Conservation (phyloP, 306 rosid genomes). For the Vigna trinervia region DNA sequence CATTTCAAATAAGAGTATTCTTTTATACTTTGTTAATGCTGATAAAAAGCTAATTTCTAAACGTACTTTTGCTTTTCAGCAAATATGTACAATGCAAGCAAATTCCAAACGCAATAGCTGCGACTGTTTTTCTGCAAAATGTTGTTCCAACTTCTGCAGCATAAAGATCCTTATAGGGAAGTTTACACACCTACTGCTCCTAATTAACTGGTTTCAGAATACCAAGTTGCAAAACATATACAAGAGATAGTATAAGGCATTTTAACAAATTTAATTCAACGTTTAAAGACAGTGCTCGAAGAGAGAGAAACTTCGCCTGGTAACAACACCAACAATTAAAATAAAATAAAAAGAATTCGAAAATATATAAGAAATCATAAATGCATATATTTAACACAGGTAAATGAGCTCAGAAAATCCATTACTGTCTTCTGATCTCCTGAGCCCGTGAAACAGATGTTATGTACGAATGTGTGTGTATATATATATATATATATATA, state of each 20-base stretch:
- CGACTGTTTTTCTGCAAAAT: neutral
- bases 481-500: no score
- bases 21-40: neutral
- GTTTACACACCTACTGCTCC: conserved; percentile 5
- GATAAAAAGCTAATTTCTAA: neutral
- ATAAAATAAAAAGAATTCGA: neutral
- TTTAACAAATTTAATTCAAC: neutral
- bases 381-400: neutral
- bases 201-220: neutral
- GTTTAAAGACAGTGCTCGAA: neutral
- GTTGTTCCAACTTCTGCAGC: neutral
- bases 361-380: neutral
- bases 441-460: neutral
- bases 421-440: neutral
- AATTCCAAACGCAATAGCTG: neutral
- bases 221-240: neutral
- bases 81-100: neutral
- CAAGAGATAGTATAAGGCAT: neutral
- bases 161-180: neutral
- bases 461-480: no score
- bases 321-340: neutral
- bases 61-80: neutral
- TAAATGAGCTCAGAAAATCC: neutral
- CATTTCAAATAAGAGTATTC: neutral
- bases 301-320: neutral